Evolutionary conservation across 2,329 filamentous ascomycete species (phyloP).

Genomic region (Coleophoma eucalyptorum): DNA sequence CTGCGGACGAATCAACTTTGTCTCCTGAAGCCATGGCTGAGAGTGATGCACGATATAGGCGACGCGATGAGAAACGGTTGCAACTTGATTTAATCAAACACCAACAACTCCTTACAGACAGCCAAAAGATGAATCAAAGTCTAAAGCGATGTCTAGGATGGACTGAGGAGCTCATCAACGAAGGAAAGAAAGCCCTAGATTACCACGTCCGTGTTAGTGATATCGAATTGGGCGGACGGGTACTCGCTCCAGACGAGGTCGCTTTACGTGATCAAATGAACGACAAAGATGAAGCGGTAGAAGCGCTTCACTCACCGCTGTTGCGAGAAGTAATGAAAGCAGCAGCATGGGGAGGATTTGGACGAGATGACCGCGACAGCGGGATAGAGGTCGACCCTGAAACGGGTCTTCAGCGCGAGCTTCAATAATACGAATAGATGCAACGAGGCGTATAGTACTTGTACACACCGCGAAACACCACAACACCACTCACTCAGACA

Average conservation of each 20-base stretch:
- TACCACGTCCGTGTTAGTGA: conserved; percentile 79
- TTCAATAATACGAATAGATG: background rate
- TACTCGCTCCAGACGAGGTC: conserved; percentile 68
- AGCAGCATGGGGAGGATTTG: conserved; percentile 12
- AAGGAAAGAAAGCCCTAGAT: conserved; percentile 81
- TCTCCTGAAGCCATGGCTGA: conserved; percentile 36
- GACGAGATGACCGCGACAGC: conserved; percentile 23
- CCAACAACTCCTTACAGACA: conserved; percentile 82
- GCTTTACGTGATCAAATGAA: conserved; percentile 25
- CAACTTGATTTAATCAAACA: conserved; percentile 84
- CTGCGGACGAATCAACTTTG: conserved; percentile 25
- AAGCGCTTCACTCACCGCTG: conserved; percentile 17
- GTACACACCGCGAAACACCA: background rate
- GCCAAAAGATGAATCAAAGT: conserved; percentile 93
- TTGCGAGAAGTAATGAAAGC: conserved; percentile 22
- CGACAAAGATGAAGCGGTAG: conserved; percentile 21
- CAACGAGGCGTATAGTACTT: background rate
- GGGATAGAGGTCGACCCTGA: conserved; percentile 20
- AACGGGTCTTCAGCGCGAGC: background rate
- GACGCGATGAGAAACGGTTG: conserved; percentile 78
- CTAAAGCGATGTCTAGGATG: conserved; percentile 84
- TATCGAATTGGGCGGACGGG: conserved; percentile 75
- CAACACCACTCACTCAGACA: conserved; percentile 1
- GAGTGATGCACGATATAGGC: conserved; percentile 50
- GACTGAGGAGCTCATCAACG: conserved; percentile 86